Base-by-base conservation (phyloP, 176 grass and related monocot genomes). In the Raddia guianensis region DNA sequence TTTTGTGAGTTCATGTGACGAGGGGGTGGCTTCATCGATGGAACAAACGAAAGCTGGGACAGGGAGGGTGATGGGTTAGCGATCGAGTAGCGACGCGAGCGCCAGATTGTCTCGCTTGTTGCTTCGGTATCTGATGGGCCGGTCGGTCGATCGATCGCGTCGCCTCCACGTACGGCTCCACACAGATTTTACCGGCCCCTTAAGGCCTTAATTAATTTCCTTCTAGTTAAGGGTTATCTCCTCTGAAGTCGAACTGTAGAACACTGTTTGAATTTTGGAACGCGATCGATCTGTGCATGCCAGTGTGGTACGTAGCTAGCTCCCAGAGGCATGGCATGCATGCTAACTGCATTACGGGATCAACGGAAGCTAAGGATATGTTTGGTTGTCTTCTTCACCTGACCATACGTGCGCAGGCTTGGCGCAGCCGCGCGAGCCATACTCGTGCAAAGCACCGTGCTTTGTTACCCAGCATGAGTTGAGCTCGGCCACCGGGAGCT, bases 21-120 rank as follows among this genome's bases (percentile, higher is more conserved):
- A 71, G 3, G 64, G 40, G 16, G 45, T 72, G 82, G 87, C 55
- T 66, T 20, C 77, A 45, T 85, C 77, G 87, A 89, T 65, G 72
- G 77, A 76, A 68, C 87, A 79, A 33, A 68, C 87, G 74, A 33
- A 66, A 64, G 49, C 49, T 19, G 12, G 47, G 56, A 71, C 82
- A 81, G 82, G 40, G 49, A 40, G 27, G 82, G 50, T 71, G 71
- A 56, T 70, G 56, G 63, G 33, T 73, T 19, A 64, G 16, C 9
- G 27, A 9, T 58, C 15, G 72, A 32, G 18, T 72, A 50, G 80
- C 47, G 78, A 77, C 78, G 70, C 55, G 33, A 9, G 37, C 13
- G 86, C 60, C 86, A 84, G 80, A 16, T 15, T 52, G 48, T 47
- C 32, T 13, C 40, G 52, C 52, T 11, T 45, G 37, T 51, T 66